phyloP scores from a whole-genome alignment of 345 rosid genomes.

The Eutrema heterophyllum region DNA sequence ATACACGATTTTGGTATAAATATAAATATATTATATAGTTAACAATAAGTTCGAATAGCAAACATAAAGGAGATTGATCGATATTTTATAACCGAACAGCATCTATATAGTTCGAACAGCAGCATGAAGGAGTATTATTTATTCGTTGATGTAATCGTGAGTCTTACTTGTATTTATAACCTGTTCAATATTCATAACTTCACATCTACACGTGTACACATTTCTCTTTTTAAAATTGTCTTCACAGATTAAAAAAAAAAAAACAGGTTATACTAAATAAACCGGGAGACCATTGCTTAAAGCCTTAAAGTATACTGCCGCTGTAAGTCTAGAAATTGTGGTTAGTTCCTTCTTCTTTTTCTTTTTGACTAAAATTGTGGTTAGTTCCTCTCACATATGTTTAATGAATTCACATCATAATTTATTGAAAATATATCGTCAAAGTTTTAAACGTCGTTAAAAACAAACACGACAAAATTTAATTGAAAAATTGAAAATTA shows the following conservation, averaged over 20 bases:
- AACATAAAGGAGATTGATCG: conserved; percentile 12
- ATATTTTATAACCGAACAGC: neutral
- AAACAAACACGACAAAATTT: neutral
- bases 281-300: neutral
- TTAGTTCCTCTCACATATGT: neutral
- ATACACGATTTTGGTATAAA: neutral
- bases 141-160: neutral
- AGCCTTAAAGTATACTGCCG: conserved; percentile 3
- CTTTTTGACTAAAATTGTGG: neutral
- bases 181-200: neutral
- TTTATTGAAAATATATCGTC: neutral
- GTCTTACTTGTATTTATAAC: neutral
- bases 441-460: neutral
- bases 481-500: neutral
- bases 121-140: conserved; percentile 11
- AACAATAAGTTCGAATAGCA: conserved; percentile 21
- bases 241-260: neutral
- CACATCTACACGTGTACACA: conserved; percentile 15
- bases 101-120: neutral
- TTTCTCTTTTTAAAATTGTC: neutral
- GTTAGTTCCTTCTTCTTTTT: neutral
- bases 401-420: neutral
- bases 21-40: neutral
- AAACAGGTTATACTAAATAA: no score
- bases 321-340: neutral